Base-by-base conservation (phyloP, 2,329 filamentous ascomycete genomes). In the Phaeosphaeriaceae sp. region DNA sequence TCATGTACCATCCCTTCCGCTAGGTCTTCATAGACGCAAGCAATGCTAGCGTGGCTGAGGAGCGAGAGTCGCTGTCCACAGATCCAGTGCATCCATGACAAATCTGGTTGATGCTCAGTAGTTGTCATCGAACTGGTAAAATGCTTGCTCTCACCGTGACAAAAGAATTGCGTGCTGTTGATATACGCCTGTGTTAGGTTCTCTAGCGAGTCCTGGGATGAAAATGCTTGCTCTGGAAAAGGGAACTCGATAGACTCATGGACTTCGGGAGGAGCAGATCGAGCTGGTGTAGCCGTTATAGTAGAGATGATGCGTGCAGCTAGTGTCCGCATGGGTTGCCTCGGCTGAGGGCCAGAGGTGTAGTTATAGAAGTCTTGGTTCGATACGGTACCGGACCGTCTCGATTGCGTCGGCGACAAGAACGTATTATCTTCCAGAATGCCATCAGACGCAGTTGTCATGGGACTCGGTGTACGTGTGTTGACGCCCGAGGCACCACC, bases 21-120 rank as follows among this genome's bases (percentile, higher is more conserved):
- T 15, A 74, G 54, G 51, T 76, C 74, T 53, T 72, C 67, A 55
- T 70, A 76, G 20, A 75, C 71, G 52, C 72, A 71, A n/a, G 65
- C 53, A n/a, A 67, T 65, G 56, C 68, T 71, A 42, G 75, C 66
- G 51, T 76, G 73, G 40, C 73, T 72, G n/a, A 76, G 66, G 27
- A 76, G 73, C 1, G 71, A 72, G 53, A 74, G 67, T 25, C 53
- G 67, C 31, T 66, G 68, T 47, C 61, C 60, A 62, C 73, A 76
- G 6, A 76, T 52, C 19, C 57, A 56, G 21, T 63, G 63, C 67
- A 76, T 68, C 71, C 72, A 74, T n/a, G 56, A 21, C 42, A 55
- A 55, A 42, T 71, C 70, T 69, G 22, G 15, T 19, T 24, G 2
- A n/a, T 21, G 31, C 19, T 67, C 19, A 69, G 62, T 33, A 31